A percentile compares a stretch with the other conserved stretches of the same genome.
Evolutionary conservation across 371 early-diverging fungal species (phyloP).

Genomic region (Zychaea mexicana): DNA sequence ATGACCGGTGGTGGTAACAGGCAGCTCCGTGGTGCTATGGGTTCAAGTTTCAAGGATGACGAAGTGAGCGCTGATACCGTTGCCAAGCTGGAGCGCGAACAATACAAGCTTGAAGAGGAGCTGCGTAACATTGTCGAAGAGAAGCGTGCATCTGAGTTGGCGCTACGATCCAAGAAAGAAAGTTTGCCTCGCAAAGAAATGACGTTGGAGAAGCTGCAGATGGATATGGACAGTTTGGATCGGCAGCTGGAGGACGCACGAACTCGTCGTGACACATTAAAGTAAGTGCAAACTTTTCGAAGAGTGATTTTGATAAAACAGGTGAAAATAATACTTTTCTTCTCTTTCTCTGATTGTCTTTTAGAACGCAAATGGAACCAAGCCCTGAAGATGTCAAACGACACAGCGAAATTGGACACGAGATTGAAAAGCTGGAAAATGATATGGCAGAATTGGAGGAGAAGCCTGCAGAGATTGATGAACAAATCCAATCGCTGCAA

Average conservation of each 20-base stretch:
- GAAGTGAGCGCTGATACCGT: conserved; percentile 63
- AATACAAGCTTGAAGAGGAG: conserved; percentile 61
- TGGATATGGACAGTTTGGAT: conserved; percentile 71
- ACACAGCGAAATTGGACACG: conserved; percentile 33
- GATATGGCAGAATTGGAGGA: conserved; percentile 46
- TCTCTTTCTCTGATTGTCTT: not conserved
- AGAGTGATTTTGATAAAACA: not conserved
- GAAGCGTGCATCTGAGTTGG: conserved; percentile 53
- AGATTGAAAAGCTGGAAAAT: conserved; percentile 42
- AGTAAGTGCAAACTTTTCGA: conserved; percentile 34
- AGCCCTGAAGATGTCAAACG: conserved; percentile 52
- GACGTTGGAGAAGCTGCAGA: conserved; percentile 70
- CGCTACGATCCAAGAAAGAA: conserved; percentile 54
- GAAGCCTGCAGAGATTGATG: conserved; percentile 56
- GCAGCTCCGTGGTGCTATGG: conserved; percentile 83
- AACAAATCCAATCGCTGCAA: conserved; percentile 74
- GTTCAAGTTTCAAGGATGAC: conserved; percentile 67
- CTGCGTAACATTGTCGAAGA: conserved; percentile 52
- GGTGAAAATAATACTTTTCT: not conserved
- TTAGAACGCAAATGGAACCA: conserved; percentile 42
- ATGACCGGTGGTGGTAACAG: conserved; percentile 96
- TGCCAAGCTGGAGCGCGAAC: conserved; percentile 57
- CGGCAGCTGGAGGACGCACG: conserved; percentile 66
- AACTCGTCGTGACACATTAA: conserved; percentile 54
- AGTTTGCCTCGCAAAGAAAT: conserved; percentile 69